Evolutionary conservation across 116 monocot genomes (phyloP).

Genomic region (Trichopus zeylanicus): DNA sequence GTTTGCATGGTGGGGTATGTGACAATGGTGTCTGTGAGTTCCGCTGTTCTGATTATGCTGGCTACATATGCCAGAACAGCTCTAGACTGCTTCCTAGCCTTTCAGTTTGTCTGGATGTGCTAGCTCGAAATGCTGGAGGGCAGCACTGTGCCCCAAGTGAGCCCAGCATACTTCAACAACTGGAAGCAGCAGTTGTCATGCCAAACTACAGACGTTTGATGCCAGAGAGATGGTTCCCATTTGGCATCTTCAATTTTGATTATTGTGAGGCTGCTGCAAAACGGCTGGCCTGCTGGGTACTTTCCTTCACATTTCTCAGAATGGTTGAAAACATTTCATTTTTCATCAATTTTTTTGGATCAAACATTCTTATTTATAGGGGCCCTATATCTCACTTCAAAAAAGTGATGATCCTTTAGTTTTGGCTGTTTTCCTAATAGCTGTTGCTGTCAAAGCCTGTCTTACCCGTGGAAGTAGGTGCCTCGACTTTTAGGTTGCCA

Average conservation of each 20-base stretch:
- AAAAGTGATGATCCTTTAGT: too few relatives aligned
- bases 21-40: slow-evolving; percentile 96
- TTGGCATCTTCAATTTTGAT: slow-evolving; percentile 63
- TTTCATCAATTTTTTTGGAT: background rate
- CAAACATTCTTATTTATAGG: too few relatives aligned
- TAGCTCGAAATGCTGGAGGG: slow-evolving; percentile 45
- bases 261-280: slow-evolving; percentile 89
- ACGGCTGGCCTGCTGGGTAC: slow-evolving; percentile 95
- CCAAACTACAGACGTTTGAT: slow-evolving; percentile 89
- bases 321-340: background rate
- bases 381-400: too few relatives aligned
- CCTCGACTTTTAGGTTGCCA: too few relatives aligned
- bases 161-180: slow-evolving; percentile 78
- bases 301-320: background rate
- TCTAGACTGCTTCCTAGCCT: slow-evolving; percentile 63
- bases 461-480: too few relatives aligned
- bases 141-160: slow-evolving; percentile 95
- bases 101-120: slow-evolving; percentile 76
- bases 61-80: slow-evolving; percentile 93
- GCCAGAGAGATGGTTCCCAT: slow-evolving; percentile 61
- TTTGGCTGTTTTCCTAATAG: too few relatives aligned
- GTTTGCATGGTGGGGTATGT: slow-evolving; percentile 96
- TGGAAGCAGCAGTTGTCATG: slow-evolving; percentile 81
- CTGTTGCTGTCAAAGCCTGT: too few relatives aligned
- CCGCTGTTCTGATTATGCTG: slow-evolving; percentile 96